Percentiles rank a stretch among this genome's conserved stretches.
Evolutionary conservation across 2,329 filamentous ascomycete genomes (phyloP).

Genomic region (Bretziella fagacearum): DNA sequence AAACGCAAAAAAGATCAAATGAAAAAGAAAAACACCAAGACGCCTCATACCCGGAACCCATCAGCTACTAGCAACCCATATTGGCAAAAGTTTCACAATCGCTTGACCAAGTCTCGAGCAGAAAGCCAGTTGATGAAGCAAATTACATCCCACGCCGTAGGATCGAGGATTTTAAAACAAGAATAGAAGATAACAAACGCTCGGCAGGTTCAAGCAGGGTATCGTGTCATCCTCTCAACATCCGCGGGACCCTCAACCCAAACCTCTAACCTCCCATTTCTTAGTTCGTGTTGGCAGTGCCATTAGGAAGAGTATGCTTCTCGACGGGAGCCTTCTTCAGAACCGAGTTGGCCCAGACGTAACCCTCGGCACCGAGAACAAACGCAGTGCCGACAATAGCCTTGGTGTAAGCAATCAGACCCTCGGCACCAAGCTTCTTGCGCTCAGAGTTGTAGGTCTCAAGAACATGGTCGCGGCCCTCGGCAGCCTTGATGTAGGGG

Average conservation of each 20-base stretch:
- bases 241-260: constrained; percentile 15
- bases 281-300: constrained; percentile 24
- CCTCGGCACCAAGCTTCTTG: constrained; percentile 47
- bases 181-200: constrained; percentile 3
- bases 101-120: too few species aligned
- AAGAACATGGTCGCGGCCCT: constrained; percentile 45
- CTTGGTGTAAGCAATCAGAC: constrained; percentile 50
- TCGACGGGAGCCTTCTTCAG: constrained; percentile 42
- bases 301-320: constrained; percentile 18
- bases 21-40: constrained; percentile 10
- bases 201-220: constrained; percentile 4
- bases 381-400: constrained; percentile 51
- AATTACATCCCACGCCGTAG: too few species aligned
- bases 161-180: neutral
- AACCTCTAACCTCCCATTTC: neutral
- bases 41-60: neutral
- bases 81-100: too few species aligned
- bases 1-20: neutral
- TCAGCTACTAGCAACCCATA: too few species aligned
- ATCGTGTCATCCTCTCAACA: constrained; percentile 17
- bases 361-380: constrained; percentile 47
- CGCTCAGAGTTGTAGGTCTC: constrained; percentile 39
- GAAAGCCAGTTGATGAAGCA: too few species aligned
- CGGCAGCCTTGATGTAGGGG: constrained; percentile 43
- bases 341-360: constrained; percentile 42